phyloP scores from a whole-genome alignment of 805 yeast species.

The Blastobotrys terrestris region DNA sequence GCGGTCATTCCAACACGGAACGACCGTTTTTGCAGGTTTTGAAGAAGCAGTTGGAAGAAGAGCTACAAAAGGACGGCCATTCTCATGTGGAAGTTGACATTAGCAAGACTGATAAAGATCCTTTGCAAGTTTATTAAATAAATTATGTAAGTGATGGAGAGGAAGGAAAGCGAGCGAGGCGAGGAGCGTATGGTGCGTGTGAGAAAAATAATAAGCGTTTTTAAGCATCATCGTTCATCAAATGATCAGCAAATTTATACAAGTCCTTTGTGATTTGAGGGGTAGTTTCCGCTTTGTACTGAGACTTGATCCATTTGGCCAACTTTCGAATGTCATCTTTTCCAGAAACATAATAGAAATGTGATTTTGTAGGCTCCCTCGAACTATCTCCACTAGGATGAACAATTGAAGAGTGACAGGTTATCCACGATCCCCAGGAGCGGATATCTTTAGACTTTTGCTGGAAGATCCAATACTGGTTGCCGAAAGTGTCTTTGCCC shows the following conservation, averaged over 20 bases:
- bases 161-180: not conserved
- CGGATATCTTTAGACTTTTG: conserved; percentile 25
- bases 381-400: conserved; percentile 10
- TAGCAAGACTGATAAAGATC: conserved; percentile 60
- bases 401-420: conserved; percentile 1
- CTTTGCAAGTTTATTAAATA: conserved; percentile 36
- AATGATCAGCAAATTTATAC: conserved; percentile 3
- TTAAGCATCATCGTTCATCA: not conserved
- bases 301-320: conserved; percentile 25
- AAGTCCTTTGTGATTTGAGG: conserved; percentile 3
- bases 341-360: conserved; percentile 24
- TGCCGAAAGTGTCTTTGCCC: conserved; percentile 30
- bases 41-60: conserved; percentile 42
- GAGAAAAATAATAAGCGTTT: no score
- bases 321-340: conserved; percentile 19
- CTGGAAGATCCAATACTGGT: conserved; percentile 33
- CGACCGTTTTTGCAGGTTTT: conserved; percentile 66
- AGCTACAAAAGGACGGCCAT: conserved; percentile 33
- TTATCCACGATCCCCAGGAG: conserved; percentile 32
- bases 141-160: not conserved
- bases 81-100: conserved; percentile 38
- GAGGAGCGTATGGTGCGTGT: not conserved
- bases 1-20: conserved; percentile 92
- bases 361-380: not conserved
- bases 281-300: conserved; percentile 11